Percentiles rank a stretch among this genome's conserved stretches.
These are phyloP conservation scores for Diplodia mutila DNA, from an alignment of 2,329 filamentous ascomycete species.

Conservation along the genomic window DNA sequence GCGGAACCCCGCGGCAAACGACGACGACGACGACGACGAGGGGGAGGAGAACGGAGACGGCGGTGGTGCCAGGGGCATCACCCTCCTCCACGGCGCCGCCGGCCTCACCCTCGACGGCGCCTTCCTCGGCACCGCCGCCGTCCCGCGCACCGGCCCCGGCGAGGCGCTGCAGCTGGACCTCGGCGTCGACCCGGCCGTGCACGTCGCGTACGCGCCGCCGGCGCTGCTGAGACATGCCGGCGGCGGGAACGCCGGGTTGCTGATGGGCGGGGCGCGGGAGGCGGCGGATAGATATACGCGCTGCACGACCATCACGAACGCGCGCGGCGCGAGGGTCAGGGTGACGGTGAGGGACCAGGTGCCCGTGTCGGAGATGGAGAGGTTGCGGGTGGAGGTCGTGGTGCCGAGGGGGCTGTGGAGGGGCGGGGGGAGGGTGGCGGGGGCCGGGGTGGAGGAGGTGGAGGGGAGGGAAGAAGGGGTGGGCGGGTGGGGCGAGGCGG, in stretches of 20 bases:
- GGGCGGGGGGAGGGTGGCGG: conserved; percentile 19
- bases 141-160: conserved; percentile 61
- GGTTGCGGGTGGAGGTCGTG: conserved; percentile 56
- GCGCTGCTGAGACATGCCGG: conserved; percentile 55
- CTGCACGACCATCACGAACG: conserved; percentile 57
- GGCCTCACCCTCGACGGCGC: conserved; percentile 66
- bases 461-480: conserved; percentile 28
- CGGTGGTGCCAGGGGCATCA: conserved; percentile 39
- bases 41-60: too few relatives aligned
- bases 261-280: conserved; percentile 44
- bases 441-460: conserved; percentile 30
- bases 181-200: conserved; percentile 63
- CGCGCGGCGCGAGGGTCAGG: conserved; percentile 45
- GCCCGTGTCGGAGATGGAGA: conserved; percentile 65
- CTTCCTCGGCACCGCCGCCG: conserved; percentile 61
- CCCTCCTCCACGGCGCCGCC: conserved; percentile 59
- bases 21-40: not conserved
- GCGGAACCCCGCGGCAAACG: conserved; percentile 52
- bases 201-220: conserved; percentile 60
- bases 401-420: conserved; percentile 52
- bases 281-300: conserved; percentile 57
- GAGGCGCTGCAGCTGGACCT: conserved; percentile 59
- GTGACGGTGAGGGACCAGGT: conserved; percentile 63
- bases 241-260: conserved; percentile 52
- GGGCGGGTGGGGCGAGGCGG: conserved; percentile 28